Evolutionary conservation across 441 rosid species (phyloP).

Genomic region (Euphorbia schlechtendalii): DNA sequence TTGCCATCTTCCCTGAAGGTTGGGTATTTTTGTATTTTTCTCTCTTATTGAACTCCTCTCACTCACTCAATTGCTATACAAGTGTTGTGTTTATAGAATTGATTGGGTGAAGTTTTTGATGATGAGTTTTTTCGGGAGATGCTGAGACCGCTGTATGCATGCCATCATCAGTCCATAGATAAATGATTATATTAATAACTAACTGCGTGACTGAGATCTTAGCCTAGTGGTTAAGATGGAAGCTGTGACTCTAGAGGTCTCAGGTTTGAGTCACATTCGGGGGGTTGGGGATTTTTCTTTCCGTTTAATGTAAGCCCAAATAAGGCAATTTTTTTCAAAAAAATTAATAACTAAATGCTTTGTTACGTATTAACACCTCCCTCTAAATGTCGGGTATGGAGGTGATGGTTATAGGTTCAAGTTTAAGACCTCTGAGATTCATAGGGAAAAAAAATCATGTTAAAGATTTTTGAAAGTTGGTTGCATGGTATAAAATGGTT

Average conservation of each 20-base stretch:
- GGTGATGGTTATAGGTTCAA: too few relatives aligned
- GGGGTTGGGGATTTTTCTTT: too few relatives aligned
- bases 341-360: neutral
- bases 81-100: constrained; percentile 5
- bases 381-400: too few relatives aligned
- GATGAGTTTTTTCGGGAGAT: constrained; percentile 4
- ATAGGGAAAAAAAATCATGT: too few relatives aligned
- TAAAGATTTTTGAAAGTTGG: too few relatives aligned
- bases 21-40: neutral
- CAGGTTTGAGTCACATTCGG: too few relatives aligned
- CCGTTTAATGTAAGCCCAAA: too few relatives aligned
- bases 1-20: neutral
- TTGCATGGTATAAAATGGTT: neutral
- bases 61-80: neutral
- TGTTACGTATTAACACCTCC: neutral
- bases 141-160: neutral
- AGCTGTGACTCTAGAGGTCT: too few relatives aligned
- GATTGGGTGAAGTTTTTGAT: neutral
- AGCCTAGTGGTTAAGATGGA: too few relatives aligned
- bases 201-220: too few relatives aligned
- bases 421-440: too few relatives aligned
- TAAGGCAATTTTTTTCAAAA: too few relatives aligned
- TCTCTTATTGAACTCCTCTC: neutral
- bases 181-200: neutral
- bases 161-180: neutral